Evolutionary conservation across 2,329 filamentous ascomycete species (phyloP).

Genomic region (Fusarium foetens): DNA sequence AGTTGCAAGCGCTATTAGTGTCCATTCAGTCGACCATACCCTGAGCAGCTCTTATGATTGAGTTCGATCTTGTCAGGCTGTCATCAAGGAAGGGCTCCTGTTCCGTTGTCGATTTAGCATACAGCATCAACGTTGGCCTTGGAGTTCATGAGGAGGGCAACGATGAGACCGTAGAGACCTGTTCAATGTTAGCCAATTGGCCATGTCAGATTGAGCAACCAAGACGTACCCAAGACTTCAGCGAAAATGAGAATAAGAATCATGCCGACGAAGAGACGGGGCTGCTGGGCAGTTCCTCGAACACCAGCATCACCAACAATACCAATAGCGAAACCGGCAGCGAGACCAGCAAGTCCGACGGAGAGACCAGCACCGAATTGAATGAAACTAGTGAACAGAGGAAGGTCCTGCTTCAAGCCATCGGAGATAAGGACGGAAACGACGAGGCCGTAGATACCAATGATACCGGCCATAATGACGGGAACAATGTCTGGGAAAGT

Average conservation of each 20-base stretch:
- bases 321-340: conserved; percentile 86
- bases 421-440: conserved; percentile 89
- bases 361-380: conserved; percentile 85
- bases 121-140: conserved; percentile 75
- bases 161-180: conserved; percentile 99
- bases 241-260: conserved; percentile 99
- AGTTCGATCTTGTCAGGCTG: conserved; percentile 52
- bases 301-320: conserved; percentile 92
- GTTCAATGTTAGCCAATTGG: conserved; percentile 37
- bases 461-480: conserved; percentile 99
- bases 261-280: conserved; percentile 94
- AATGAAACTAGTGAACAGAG: conserved; percentile 85
- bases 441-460: conserved; percentile 96
- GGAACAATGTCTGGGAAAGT: conserved; percentile 86
- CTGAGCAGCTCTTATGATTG: conserved; percentile 42
- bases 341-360: conserved; percentile 84
- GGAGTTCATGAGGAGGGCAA: conserved; percentile 99
- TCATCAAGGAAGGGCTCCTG: conserved; percentile 22
- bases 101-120: conserved; percentile 54
- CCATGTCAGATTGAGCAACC: background rate
- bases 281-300: conserved; percentile 84
- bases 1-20: conserved; percentile 38
- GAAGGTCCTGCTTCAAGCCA: conserved; percentile 75
- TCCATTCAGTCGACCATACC: conserved; percentile 38
- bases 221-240: conserved; percentile 88